A percentile compares a stretch with the other conserved stretches of the same genome.
Evolutionary conservation across 345 rosid genomes (phyloP).

Genomic region (Melastoma malabathricum): DNA sequence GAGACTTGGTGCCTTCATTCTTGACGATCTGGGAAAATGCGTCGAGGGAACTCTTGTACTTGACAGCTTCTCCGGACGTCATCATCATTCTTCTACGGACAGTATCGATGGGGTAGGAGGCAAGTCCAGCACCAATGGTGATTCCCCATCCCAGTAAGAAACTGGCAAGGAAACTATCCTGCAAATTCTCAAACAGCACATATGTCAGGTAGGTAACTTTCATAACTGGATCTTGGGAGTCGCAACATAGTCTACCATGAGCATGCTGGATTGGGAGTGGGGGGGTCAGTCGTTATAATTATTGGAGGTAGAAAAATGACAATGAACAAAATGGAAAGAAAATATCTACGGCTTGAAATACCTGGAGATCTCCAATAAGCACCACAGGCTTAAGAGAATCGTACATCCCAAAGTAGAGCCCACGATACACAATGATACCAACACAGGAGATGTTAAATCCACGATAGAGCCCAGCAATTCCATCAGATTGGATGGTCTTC

Average conservation of each 20-base stretch:
- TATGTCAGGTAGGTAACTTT: background rate
- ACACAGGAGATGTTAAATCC: conserved; percentile 35
- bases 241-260: background rate
- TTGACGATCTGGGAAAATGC: conserved; percentile 64
- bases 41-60: conserved; percentile 58
- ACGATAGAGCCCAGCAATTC: conserved; percentile 45
- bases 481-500: conserved; percentile 44
- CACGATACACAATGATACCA: conserved; percentile 16
- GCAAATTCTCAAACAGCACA: conserved; percentile 8
- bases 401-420: conserved; percentile 55
- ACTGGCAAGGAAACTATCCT: conserved; percentile 80
- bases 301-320: no score
- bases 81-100: conserved; percentile 96
- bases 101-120: conserved; percentile 74
- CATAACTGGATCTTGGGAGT: no score
- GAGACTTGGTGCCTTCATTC: conserved; percentile 68
- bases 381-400: conserved; percentile 57
- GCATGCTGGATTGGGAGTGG: background rate
- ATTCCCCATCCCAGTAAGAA: conserved; percentile 74
- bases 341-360: conserved; percentile 6
- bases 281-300: background rate
- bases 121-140: conserved; percentile 70
- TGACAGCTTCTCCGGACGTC: conserved; percentile 92
- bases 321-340: background rate
- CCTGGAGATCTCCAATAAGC: conserved; percentile 35